phyloP scores from a whole-genome alignment of 768 basidiomycete species.

The Phylloporus scabripes region DNA sequence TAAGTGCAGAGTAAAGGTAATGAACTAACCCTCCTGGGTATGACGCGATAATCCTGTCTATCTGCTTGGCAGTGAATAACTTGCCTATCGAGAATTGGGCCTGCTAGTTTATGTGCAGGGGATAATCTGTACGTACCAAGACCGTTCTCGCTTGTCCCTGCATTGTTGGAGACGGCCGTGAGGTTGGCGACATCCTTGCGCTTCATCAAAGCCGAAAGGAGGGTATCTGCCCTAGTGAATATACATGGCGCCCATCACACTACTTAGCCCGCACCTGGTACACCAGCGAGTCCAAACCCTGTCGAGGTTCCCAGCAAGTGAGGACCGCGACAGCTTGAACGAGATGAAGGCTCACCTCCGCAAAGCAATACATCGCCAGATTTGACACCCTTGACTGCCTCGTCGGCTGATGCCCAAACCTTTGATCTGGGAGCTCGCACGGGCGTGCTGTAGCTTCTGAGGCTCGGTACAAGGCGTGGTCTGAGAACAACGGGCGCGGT shows the following conservation, averaged over 20 bases:
- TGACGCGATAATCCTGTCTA: slow-evolving; percentile 80
- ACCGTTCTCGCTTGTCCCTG: slow-evolving; percentile 64
- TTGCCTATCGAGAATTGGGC: slow-evolving; percentile 44
- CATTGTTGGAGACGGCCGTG: slow-evolving; percentile 87
- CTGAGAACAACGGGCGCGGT: slow-evolving; percentile 13
- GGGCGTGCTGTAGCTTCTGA: slow-evolving; percentile 25
- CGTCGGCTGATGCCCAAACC: slow-evolving; percentile 77
- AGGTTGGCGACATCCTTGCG: slow-evolving; percentile 69
- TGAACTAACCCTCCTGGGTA: slow-evolving; percentile 75
- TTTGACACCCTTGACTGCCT: slow-evolving; percentile 78
- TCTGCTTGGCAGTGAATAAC: slow-evolving; percentile 66
- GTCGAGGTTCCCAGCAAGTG: background rate
- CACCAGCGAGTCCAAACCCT: slow-evolving; percentile 90
- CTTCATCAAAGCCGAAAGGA: slow-evolving; percentile 71
- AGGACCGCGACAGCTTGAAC: background rate
- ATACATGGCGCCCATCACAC: background rate
- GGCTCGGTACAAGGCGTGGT: slow-evolving; percentile 10
- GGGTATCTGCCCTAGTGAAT: slow-evolving; percentile 51
- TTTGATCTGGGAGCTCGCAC: slow-evolving; percentile 42
- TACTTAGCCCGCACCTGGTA: slow-evolving; percentile 53
- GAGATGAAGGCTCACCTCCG: slow-evolving; percentile 53
- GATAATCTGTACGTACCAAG: slow-evolving; percentile 44
- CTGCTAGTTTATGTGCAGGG: background rate
- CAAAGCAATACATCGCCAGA: slow-evolving; percentile 75
- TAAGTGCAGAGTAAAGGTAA: background rate